phyloP scores from a whole-genome alignment of 2,329 filamentous ascomycete species.

The Fusarium nelsonii region DNA sequence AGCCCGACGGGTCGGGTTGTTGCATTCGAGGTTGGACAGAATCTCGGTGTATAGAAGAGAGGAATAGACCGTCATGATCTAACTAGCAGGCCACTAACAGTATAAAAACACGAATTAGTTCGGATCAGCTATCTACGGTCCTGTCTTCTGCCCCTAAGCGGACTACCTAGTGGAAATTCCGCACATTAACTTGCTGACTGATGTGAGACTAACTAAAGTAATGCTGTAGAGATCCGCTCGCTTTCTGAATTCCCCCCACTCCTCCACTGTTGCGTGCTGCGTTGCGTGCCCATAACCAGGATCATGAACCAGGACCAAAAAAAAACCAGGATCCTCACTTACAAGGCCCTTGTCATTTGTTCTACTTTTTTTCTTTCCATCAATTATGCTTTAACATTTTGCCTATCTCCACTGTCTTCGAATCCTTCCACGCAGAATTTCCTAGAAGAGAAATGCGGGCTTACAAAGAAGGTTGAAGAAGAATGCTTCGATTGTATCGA shows the following conservation, averaged over 20 bases:
- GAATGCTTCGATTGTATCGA: not conserved
- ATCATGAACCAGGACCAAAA: conserved; percentile 6
- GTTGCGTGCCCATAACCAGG: conserved; percentile 29
- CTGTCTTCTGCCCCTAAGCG: not conserved
- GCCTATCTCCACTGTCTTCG: conserved; percentile 15
- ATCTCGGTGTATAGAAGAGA: not conserved
- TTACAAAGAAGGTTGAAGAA: not conserved
- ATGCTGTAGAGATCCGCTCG: conserved; percentile 21
- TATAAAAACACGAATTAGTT: not conserved
- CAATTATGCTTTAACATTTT: conserved; percentile 6
- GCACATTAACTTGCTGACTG: not conserved
- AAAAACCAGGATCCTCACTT: conserved; percentile 10
- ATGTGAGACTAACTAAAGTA: not conserved
- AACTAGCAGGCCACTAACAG: not conserved
- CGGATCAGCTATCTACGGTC: no score
- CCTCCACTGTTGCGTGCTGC: conserved; percentile 36
- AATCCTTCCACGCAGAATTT: conserved; percentile 16
- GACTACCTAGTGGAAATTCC: conserved; percentile 1
- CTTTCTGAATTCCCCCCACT: conserved; percentile 19
- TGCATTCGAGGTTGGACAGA: conserved; percentile 14
- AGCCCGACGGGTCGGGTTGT: conserved; percentile 23
- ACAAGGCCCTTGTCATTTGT: conserved; percentile 4
- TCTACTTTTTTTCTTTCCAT: not conserved
- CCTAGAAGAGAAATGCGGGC: not conserved
- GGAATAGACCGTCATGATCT: not conserved